Base-by-base conservation (phyloP, 2,329 filamentous ascomycete genomes). In the Sarocladium oryzae region DNA sequence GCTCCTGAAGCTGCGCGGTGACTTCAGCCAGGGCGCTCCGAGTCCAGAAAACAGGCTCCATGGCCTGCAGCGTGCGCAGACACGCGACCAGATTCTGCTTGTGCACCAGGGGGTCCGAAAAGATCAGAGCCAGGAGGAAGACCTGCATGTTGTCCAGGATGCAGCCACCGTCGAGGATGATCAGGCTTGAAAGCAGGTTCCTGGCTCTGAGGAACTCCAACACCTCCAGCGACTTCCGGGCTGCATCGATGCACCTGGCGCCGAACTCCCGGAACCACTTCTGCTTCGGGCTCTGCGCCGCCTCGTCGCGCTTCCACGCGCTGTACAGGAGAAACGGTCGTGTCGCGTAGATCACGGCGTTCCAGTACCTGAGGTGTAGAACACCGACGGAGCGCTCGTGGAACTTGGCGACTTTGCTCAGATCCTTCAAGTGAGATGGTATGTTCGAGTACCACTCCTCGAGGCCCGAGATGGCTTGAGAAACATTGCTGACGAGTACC, bases 121-220 rank as follows among this genome's bases (percentile, higher is more conserved):
- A 33, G 3, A 48, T 9, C 24, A 48, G 5, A 3, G 26, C 43
- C 4, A 48, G 43, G 20, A 48, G 43, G 43, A 48, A 48, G 43
- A 48, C 43, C 43, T 48, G 43, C 43, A 48, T 48, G 43, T 48
- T 48, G 28, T 48, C 43, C 43, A 48, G 16, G 16, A 48, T 48
- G 15, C 43, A 48, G 43, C 43, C 43, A 16, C 43, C 32, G 28
- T 48, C 43, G 3, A 48, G 43, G 28, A 32, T 48, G 4, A 48
- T 33, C 43, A 48, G 20, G 43, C 43, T 48, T 2, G 43, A 48
- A n/a, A 48, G 21, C 43, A 48, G 16, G n/a, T 48, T 21, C 16
- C 43, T 48, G 24, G 24, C 43, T 15, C 26, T 8, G 7, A 48
- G 24, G 43, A 48, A 48, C 28, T 48, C 43, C 11, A 48, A 18